phyloP scores from a whole-genome alignment of 371 early-diverging fungal genomes.

The Mortierella polycephala region DNA sequence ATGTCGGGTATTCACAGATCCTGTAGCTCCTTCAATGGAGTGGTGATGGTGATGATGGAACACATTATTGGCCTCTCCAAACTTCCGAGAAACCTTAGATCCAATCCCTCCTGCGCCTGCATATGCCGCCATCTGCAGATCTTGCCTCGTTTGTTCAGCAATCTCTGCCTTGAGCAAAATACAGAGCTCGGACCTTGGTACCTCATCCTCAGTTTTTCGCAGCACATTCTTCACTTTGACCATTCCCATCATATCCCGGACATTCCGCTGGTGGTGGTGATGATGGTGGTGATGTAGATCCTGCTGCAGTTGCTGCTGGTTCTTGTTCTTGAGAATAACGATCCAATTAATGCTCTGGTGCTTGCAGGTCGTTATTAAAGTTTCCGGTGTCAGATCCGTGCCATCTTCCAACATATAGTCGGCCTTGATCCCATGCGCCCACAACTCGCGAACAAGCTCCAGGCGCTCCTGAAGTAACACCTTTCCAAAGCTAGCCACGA shows the following conservation, averaged over 20 bases:
- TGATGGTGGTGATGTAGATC: no score
- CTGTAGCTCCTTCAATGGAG: slow-evolving; percentile 16
- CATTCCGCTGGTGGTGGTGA: slow-evolving; percentile 19
- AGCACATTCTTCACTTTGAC: slow-evolving; percentile 83
- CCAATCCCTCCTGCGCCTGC: slow-evolving; percentile 61
- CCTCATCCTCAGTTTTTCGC: slow-evolving; percentile 75
- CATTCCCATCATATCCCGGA: slow-evolving; percentile 53
- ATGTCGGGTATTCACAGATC: slow-evolving; percentile 26
- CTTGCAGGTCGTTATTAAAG: slow-evolving; percentile 68
- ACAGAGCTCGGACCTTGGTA: slow-evolving; percentile 62
- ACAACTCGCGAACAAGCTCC: slow-evolving; percentile 77
- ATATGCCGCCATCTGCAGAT: slow-evolving; percentile 56
- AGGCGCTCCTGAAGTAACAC: slow-evolving; percentile 75
- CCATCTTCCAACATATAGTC: slow-evolving; percentile 83
- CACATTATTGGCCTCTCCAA: slow-evolving; percentile 33
- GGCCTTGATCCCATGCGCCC: slow-evolving; percentile 77
- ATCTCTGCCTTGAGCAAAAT: slow-evolving; percentile 76
- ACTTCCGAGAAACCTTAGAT: slow-evolving; percentile 58
- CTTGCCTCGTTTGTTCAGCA: slow-evolving; percentile 70
- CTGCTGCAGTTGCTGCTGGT: slow-evolving; percentile 53
- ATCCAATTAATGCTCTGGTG: slow-evolving; percentile 84
- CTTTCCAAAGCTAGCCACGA: slow-evolving; percentile 84
- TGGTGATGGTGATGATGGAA: slow-evolving; percentile 22
- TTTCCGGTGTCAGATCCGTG: slow-evolving; percentile 72
- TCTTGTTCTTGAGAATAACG: slow-evolving; percentile 76